Evolutionary conservation across 306 rosid genomes (phyloP).

Genomic region (Medicago ruthenica): DNA sequence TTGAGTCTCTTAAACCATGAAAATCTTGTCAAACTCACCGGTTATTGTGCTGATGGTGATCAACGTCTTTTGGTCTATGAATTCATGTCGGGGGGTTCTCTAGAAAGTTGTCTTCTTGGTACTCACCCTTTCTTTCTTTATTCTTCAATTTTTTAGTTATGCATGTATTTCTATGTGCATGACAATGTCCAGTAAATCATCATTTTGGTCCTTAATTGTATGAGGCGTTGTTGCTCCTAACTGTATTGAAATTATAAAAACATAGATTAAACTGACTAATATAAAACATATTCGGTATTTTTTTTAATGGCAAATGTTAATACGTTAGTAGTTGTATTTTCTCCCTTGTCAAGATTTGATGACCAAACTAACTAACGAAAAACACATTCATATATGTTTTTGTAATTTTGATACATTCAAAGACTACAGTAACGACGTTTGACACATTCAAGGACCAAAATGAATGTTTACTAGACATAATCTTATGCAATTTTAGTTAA

Average conservation of each 20-base stretch:
- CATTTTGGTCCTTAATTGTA: not conserved
- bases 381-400: no score
- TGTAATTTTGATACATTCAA: no score
- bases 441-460: not conserved
- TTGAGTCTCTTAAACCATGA: slow-evolving; percentile 75
- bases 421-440: not conserved
- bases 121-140: not conserved
- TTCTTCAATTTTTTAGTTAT: not conserved
- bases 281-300: no score
- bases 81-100: slow-evolving; percentile 64
- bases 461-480: not conserved
- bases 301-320: no score
- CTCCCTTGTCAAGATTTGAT: no score
- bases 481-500: slow-evolving; percentile 5
- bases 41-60: slow-evolving; percentile 96
- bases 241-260: not conserved
- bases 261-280: no score
- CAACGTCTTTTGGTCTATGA: slow-evolving; percentile 91
- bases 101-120: slow-evolving; percentile 77
- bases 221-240: not conserved
- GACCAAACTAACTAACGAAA: no score
- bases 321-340: no score
- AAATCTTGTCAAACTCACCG: slow-evolving; percentile 73
- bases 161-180: not conserved
- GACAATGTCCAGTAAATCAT: not conserved